Evolutionary conservation across 1,284 basidiomycete species (phyloP).

Genomic region (Inonotus obliquus): DNA sequence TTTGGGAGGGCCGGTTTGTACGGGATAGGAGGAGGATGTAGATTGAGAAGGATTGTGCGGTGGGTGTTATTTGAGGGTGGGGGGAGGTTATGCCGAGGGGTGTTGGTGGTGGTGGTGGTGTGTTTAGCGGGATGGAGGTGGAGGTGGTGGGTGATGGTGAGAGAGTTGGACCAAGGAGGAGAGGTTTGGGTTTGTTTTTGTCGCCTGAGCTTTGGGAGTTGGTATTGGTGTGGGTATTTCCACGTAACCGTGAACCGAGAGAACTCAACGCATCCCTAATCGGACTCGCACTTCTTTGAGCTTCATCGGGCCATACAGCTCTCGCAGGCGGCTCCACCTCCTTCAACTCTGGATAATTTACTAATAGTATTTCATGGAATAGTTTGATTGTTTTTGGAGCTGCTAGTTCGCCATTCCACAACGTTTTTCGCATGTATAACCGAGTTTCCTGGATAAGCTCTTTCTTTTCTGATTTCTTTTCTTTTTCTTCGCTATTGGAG

Average conservation of each 20-base stretch:
- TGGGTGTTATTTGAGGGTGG: conserved; percentile 44
- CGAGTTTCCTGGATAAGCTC: neutral
- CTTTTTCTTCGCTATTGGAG: neutral
- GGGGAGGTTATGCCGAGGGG: neutral
- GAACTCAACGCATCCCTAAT: conserved; percentile 6
- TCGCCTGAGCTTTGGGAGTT: neutral
- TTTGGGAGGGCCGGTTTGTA: conserved; percentile 46
- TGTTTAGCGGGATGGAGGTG: neutral
- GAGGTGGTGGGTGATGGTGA: neutral
- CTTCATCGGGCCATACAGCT: conserved; percentile 29
- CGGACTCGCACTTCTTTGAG: neutral
- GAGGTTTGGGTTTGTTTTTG: neutral
- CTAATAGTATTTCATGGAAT: conserved; percentile 47
- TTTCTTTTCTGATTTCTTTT: neutral
- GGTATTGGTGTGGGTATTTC: neutral
- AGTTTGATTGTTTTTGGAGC: conserved; percentile 41
- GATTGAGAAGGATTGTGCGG: conserved; percentile 47
- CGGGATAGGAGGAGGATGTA: conserved; percentile 64
- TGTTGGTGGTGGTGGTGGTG: neutral
- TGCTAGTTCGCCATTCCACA: conserved; percentile 47
- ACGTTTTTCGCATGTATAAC: conserved; percentile 22
- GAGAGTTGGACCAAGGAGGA: neutral
- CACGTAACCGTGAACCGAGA: conserved; percentile 4
- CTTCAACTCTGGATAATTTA: conserved; percentile 39
- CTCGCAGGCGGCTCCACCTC: conserved; percentile 26